A percentile compares a stretch with the other conserved stretches of the same genome.
These are phyloP conservation scores for Hyaloraphidium curvatum DNA, from an alignment of 192 early-diverging fungal genomes.

Conservation along the genomic window DNA sequence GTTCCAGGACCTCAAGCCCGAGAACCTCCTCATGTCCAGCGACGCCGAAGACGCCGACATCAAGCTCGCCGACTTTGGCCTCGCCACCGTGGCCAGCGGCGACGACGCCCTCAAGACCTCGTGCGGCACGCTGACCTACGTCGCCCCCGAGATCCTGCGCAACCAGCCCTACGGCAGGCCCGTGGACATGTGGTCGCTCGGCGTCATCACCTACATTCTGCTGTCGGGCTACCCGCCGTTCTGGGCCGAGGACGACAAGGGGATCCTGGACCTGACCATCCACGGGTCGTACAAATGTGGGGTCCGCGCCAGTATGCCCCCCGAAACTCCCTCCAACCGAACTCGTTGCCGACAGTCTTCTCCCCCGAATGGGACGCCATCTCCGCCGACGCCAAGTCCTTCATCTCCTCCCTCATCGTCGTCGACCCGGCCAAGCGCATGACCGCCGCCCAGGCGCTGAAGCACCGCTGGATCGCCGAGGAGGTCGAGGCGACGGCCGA, in stretches of 20 bases:
- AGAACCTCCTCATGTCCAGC: slow-evolving; percentile 2
- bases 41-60: neutral
- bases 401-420: slow-evolving; percentile 1
- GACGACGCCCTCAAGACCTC: neutral
- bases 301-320: neutral
- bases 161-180: slow-evolving; percentile 39
- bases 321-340: neutral
- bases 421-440: slow-evolving; percentile 10
- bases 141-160: slow-evolving; percentile 44
- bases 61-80: neutral
- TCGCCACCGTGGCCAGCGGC: neutral
- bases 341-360: neutral
- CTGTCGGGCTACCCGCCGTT: neutral
- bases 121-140: slow-evolving; percentile 1
- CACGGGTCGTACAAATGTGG: neutral
- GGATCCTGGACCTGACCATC: neutral
- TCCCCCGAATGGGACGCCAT: slow-evolving; percentile 2
- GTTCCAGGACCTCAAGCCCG: slow-evolving; percentile 2
- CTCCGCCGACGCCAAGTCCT: neutral
- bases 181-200: slow-evolving; percentile 56
- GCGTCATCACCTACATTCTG: slow-evolving; percentile 32
- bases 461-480: neutral
- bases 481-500: slow-evolving; percentile 1
- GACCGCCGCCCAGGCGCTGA: neutral
- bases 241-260: slow-evolving; percentile 1